Evolutionary conservation across 1,284 basidiomycete genomes (phyloP), one percentile per base, ranked within the genome.

Genomic region (Fomes fomentarius): DNA sequence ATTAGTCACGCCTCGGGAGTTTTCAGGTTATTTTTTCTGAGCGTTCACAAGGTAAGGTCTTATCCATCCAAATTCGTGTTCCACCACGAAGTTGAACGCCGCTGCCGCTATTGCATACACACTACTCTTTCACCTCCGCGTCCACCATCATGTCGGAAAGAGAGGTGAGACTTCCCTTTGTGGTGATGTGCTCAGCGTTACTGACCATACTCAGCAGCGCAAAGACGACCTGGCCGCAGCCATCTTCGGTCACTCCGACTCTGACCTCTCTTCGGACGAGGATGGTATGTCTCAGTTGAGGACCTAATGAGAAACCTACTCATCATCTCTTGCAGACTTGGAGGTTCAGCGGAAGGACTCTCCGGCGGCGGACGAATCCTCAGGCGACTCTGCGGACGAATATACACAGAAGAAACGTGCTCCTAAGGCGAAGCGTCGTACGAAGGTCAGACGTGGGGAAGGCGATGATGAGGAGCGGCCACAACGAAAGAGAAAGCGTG

Each of bases 181-280:
- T 11, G 21, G 2, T 15, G 28, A 7, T 12, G 28, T 7, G 6
- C 12, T 30, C 7, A 25, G 4, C 17, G 24, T 24, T 9, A 17
- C 41, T 42, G 15, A 26, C 33, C 12, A 33, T 17, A 14, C 21
- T 24, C 31, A 41, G 15, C 12, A 55, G 37, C 47, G 14, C 45
- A 45, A 54, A 14, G 54, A 61, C 38, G 60, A 61, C 25, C 47
- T 61, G 48, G 60, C 56, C 3, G 57, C 54, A 22, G 60, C 60
- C 71, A 84, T 93, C 65, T 91, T 91, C 61, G 61, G 61, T 50
- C 89, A 88, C 38, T 85, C 83, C 25, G 88, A 89, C 64, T 91
- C 89, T 2, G 90, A 93, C 64, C 79, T 91, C 1, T 83, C 81
- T 0, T 83, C 82, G 1, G 86, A 89, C 57, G 87, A 89, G 52